These are phyloP conservation scores for Candida berthetii DNA, from an alignment of 805 yeast genomes.

Conservation along the genomic window DNA sequence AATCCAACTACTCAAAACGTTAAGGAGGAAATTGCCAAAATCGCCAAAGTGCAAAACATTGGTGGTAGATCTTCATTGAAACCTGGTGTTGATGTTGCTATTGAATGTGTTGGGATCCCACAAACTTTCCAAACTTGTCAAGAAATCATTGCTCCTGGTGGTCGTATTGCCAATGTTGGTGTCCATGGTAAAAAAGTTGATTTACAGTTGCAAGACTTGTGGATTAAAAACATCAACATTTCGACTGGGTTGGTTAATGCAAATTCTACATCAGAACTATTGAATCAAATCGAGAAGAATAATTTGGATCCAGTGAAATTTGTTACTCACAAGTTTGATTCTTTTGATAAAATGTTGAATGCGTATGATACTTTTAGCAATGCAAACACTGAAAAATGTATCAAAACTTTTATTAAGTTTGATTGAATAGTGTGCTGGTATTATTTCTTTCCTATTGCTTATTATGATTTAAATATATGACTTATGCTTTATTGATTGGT, in stretches of 20 bases:
- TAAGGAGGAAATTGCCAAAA: constrained; percentile 28
- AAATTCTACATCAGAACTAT: constrained; percentile 32
- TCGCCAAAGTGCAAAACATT: constrained; percentile 19
- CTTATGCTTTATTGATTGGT: not conserved
- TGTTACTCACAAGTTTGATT: constrained; percentile 51
- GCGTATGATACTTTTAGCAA: constrained; percentile 56
- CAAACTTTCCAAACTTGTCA: constrained; percentile 55
- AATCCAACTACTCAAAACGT: constrained; percentile 43
- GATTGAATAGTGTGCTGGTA: not conserved
- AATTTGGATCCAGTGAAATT: constrained; percentile 40
- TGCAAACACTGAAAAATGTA: constrained; percentile 50
- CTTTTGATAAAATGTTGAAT: constrained; percentile 43
- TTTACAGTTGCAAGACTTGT: constrained; percentile 34
- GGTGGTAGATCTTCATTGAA: constrained; percentile 24
- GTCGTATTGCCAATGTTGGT: constrained; percentile 62
- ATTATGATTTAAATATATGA: too few relatives aligned
- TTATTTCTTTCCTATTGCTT: not conserved
- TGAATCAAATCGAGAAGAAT: constrained; percentile 25
- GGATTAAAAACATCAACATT: constrained; percentile 38
- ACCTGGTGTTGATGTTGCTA: constrained; percentile 54
- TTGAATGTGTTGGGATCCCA: constrained; percentile 62
- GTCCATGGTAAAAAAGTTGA: constrained; percentile 39
- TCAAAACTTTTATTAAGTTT: constrained; percentile 32
- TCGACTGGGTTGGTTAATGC: constrained; percentile 47
- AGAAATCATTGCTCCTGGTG: constrained; percentile 48